Base-by-base conservation (phyloP, 2,329 filamentous ascomycete species). In the Cucurbitaria berberidis region DNA sequence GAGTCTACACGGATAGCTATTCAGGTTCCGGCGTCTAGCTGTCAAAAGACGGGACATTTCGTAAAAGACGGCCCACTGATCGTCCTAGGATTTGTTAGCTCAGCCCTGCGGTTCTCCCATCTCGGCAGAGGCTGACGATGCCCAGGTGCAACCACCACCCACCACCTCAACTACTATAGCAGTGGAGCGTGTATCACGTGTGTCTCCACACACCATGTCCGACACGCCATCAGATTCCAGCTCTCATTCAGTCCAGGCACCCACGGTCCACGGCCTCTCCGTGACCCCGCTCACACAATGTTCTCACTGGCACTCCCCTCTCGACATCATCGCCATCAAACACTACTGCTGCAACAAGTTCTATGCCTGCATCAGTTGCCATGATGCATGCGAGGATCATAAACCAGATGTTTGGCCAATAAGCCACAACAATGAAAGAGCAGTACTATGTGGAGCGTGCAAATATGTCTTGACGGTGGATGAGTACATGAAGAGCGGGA, bases 311-410 rank as follows among this genome's bases (percentile, higher is more conserved):
- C 59, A 65, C 39, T 67, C 68, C 2, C 58, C 68, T 2, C 66
- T 73, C 44, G 72, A 74, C 62, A 72, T 74, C 53, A 71, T 75
- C 51, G 70, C 72, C 48, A 73, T 75, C 52, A 69, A 73, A 35
- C 70, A 74, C 45, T 59, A 59, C 41, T 75, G 72, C 60, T 75
- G 72, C 60, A 46, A 59, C 15, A 73, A 69, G 45, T 75, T 73
- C 57, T 75, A 74, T 56, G 71, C 71, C 6, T 75, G 72, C 57
- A 71, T 73, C 24, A 64, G 53, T 40, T 75, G 72, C 27, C 72
- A 75, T 48, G 59, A 71, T 39, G 60, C 53, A 9, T 43, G 58
- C 11, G 70, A 73, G 43, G 44, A 60, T 2, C 72, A 74, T 46
- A 35, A 22, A 5, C 55, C 68, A 6, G 56, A 19, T 1, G 46